Percentiles rank a stretch among this genome's conserved stretches.
phyloP scores from a whole-genome alignment of 176 grass and related monocot genomes.

The Avena insularis region DNA sequence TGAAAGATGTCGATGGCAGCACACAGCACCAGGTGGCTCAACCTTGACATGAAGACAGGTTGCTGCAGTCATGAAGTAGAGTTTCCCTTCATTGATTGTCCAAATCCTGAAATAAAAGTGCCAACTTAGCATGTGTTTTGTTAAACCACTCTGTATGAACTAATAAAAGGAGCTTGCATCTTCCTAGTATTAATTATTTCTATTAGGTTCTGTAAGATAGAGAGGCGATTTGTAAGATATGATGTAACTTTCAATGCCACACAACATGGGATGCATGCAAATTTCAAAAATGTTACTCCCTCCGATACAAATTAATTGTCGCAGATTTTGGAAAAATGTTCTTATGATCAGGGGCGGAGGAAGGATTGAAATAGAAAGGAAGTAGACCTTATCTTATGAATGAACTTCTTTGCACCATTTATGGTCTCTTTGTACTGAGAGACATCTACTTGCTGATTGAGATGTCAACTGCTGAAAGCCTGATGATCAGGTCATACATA shows the following conservation, averaged over 20 bases:
- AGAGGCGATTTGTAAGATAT: neutral
- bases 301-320: too few relatives aligned
- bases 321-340: too few relatives aligned
- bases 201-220: neutral
- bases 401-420: neutral
- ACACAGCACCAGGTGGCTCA: neutral
- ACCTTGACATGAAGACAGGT: conserved; percentile 14
- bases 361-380: neutral
- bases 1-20: neutral
- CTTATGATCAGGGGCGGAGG: neutral
- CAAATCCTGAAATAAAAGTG: conserved; percentile 9
- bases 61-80: conserved; percentile 17
- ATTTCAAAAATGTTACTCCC: neutral
- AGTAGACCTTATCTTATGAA: neutral
- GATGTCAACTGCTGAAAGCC: neutral
- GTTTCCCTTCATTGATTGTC: conserved; percentile 20
- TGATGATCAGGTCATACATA: neutral
- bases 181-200: conserved; percentile 23
- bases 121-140: conserved; percentile 8
- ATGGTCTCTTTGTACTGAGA: neutral
- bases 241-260: neutral
- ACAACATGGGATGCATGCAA: neutral
- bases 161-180: conserved; percentile 5
- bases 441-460: neutral
- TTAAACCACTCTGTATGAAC: neutral